Conservation (phyloP, 176 grass and related monocot genomes). For the Microstegium vimineum region DNA sequence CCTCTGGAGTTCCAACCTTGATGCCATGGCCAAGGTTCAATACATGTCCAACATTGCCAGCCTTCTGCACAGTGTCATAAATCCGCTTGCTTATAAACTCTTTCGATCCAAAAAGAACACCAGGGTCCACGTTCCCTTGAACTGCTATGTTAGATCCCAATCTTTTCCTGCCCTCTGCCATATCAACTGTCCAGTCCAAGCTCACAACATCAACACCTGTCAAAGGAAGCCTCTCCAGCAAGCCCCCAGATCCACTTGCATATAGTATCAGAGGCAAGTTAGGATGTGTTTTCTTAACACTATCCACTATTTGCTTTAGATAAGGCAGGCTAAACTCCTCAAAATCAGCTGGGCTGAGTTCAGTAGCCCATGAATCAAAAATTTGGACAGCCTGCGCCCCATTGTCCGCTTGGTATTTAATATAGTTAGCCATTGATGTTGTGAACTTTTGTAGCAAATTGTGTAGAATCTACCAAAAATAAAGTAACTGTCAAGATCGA, state of each 20-base stretch:
- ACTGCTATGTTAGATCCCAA: conserved; percentile 83
- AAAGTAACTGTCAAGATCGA: background rate
- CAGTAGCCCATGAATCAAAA: conserved; percentile 97
- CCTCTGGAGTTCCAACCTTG: conserved; percentile 89
- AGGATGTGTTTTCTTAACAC: conserved; percentile 78
- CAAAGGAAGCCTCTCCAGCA: conserved; percentile 79
- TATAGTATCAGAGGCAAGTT: conserved; percentile 92
- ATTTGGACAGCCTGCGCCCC: conserved; percentile 95
- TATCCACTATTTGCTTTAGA: conserved; percentile 82
- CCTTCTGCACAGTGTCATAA: conserved; percentile 81
- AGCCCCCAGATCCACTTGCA: conserved; percentile 91
- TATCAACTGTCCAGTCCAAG: conserved; percentile 97
- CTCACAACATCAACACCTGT: conserved; percentile 92
- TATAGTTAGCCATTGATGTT: conserved; percentile 74
- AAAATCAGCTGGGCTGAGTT: conserved; percentile 93
- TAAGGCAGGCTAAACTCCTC: conserved; percentile 96
- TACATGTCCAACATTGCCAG: conserved; percentile 72
- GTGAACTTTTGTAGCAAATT: conserved; percentile 80
- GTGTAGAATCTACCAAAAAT: conserved; percentile 76
- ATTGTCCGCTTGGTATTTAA: conserved; percentile 90
- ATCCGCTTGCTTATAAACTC: conserved; percentile 90
- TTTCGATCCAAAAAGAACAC: conserved; percentile 93
- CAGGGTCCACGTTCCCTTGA: conserved; percentile 94
- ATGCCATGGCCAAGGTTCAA: conserved; percentile 98
- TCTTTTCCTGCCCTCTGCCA: conserved; percentile 85